These are phyloP conservation scores for Eragrostis tef DNA, from an alignment of 202 grass and related monocot species.

Conservation along the genomic window DNA sequence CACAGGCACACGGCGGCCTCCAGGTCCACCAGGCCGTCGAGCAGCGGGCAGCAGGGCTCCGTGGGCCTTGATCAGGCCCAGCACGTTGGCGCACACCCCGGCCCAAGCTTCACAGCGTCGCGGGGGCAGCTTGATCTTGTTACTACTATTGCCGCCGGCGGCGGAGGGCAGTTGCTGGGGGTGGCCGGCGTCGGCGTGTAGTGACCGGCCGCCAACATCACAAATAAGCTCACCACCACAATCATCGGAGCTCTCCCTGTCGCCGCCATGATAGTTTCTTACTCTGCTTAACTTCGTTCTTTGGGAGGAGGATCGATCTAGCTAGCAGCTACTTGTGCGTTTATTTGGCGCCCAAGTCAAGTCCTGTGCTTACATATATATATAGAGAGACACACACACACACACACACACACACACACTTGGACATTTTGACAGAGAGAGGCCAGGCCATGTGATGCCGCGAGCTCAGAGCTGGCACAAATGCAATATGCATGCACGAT, in stretches of 20 bases:
- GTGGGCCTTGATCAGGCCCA: constrained; percentile 38
- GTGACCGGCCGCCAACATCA: neutral
- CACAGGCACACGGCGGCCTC: neutral
- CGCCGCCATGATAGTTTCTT: neutral
- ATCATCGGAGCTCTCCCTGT: neutral
- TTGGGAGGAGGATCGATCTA: no score
- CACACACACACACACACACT: no score
- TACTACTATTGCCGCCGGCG: neutral
- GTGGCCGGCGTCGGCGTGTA: no score
- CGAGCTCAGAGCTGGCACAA: no score
- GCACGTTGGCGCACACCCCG: constrained; percentile 55
- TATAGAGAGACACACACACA: no score
- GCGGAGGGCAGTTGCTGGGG: neutral
- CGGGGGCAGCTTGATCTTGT: constrained; percentile 43
- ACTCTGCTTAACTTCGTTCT: no score
- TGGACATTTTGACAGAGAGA: no score
- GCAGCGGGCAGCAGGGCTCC: neutral
- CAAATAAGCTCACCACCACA: neutral
- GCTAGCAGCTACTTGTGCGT: no score
- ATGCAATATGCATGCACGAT: no score
- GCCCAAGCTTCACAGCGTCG: constrained; percentile 31
- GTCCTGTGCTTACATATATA: no score
- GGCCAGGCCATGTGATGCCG: no score
- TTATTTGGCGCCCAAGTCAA: no score
- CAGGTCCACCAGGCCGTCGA: neutral